Conservation (phyloP, 2,329 filamentous ascomycete species). For the Zasmidium citrigriseum region DNA sequence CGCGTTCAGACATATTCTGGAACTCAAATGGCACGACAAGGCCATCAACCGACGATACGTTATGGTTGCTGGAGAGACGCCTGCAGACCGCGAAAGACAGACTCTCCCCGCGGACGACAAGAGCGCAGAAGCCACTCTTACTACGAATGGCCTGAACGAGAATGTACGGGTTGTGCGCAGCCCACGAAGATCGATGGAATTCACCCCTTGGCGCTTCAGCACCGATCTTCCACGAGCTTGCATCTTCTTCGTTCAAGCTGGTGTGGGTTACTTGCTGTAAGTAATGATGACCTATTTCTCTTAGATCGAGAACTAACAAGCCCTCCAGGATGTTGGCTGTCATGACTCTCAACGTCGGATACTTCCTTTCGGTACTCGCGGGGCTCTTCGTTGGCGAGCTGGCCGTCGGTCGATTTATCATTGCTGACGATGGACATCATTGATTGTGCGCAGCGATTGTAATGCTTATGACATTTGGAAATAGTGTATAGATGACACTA, state of each 20-base stretch:
- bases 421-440: conserved; percentile 45
- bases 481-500: not conserved
- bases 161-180: conserved; percentile 67
- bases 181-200: conserved; percentile 45
- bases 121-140: conserved; percentile 66
- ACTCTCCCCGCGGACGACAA: conserved; percentile 40
- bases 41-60: conserved; percentile 78
- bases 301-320: conserved; percentile 12
- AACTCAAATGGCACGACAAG: conserved; percentile 68
- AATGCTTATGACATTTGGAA: not conserved
- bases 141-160: conserved; percentile 78
- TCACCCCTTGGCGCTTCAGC: conserved; percentile 76
- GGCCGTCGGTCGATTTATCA: conserved; percentile 69
- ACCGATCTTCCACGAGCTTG: conserved; percentile 74
- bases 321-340: conserved; percentile 78
- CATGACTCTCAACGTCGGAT: conserved; percentile 87
- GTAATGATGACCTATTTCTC: conserved; percentile 40
- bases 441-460: conserved; percentile 12
- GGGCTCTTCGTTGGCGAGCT: conserved; percentile 86
- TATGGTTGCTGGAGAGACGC: conserved; percentile 62
- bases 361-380: conserved; percentile 77
- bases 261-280: conserved; percentile 82
- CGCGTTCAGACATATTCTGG: conserved; percentile 64
- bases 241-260: conserved; percentile 71
- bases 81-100: conserved; percentile 50